Base-by-base conservation (phyloP, 371 early-diverging fungal species). In the Blakeslea trispora region DNA sequence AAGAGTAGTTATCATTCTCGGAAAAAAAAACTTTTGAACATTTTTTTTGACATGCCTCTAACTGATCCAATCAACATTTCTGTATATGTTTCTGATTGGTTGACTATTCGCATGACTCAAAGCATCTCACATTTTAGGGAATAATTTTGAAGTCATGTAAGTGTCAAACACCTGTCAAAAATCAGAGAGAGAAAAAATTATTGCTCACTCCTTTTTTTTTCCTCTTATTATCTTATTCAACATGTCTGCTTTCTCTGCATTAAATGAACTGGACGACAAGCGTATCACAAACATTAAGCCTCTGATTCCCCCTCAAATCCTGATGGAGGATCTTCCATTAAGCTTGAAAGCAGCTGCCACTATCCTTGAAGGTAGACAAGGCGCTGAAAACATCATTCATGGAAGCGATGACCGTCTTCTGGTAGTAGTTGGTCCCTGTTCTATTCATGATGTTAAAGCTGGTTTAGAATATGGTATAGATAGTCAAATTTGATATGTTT, bases 251-350 rank as follows among this genome's bases (percentile, higher is more conserved):
- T 37, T 53, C 46, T 22, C 62, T 76, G 89, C 91, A n/a, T 83
- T 94, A 35, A 94, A 94, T 66, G 95, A 92, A 68, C 87, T 92
- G 57, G 95, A 95, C 69, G 94, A 96, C 75, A 82, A 84, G 68
- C 83, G 94, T 50, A 94, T 95, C 77, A 75, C 81, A 54, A 81
- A 85, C 56, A 89, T 92, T 71, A 86, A 86, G 58, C 96, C 95
- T 18, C 77, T 96, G 53, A 89, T 96, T 59, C 93, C 95, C 18
- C 97, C 97, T 42, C 94, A 93, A 74, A 94, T 96, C 64, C 79
- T 96, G 32, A 90, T 91, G 83, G 90, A 90, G 70, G 95, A 94
- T 66, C 72, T 85, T 53, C 92, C 94, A 21, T 71, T 94, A 28
- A 71, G 69, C 11, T 52, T 75, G 18, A 63, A 68, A 45, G 73